Percentiles rank a stretch among this genome's conserved stretches.
These are phyloP conservation scores for Saccharomycopsis selenospora DNA, from an alignment of 805 yeast species.

Conservation along the genomic window DNA sequence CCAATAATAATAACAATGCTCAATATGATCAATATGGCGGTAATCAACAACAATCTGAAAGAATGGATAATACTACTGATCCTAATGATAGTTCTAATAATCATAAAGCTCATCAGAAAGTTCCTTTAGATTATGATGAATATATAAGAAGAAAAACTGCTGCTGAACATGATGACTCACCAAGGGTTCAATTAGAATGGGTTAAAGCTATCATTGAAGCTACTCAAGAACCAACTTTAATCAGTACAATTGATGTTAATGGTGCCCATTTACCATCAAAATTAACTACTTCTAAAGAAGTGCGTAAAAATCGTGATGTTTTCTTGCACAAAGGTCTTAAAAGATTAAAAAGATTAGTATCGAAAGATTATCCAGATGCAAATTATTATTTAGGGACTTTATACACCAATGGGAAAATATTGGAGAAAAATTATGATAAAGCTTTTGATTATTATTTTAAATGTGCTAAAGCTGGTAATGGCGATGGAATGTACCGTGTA, in stretches of 20 bases:
- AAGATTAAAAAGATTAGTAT: constrained; percentile 48
- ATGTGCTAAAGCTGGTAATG: constrained; percentile 52
- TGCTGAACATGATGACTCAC: constrained; percentile 27
- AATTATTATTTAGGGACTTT: constrained; percentile 54
- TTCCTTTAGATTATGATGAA: constrained; percentile 16
- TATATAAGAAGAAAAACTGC: constrained; percentile 11
- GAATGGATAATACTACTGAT: constrained; percentile 4
- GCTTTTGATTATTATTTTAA: constrained; percentile 55
- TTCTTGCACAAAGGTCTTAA: constrained; percentile 53
- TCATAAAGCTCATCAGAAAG: constrained; percentile 8
- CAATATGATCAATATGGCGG: constrained; percentile 6
- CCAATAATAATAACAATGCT: background rate
- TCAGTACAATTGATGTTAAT: constrained; percentile 39
- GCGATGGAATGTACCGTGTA: constrained; percentile 57
- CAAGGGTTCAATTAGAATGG: constrained; percentile 53
- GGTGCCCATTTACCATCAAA: constrained; percentile 37
- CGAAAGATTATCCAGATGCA: constrained; percentile 48
- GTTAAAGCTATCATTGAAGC: constrained; percentile 50
- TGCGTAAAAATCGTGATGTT: constrained; percentile 44
- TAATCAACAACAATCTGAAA: constrained; percentile 1
- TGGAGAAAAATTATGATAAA: constrained; percentile 48
- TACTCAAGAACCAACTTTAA: constrained; percentile 35
- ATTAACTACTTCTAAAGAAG: constrained; percentile 35
- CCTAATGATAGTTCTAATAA: constrained; percentile 7
- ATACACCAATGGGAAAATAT: constrained; percentile 43